These are phyloP conservation scores for Talaromyces amestolkiae DNA, from an alignment of 2,329 filamentous ascomycete genomes.

Conservation along the genomic window DNA sequence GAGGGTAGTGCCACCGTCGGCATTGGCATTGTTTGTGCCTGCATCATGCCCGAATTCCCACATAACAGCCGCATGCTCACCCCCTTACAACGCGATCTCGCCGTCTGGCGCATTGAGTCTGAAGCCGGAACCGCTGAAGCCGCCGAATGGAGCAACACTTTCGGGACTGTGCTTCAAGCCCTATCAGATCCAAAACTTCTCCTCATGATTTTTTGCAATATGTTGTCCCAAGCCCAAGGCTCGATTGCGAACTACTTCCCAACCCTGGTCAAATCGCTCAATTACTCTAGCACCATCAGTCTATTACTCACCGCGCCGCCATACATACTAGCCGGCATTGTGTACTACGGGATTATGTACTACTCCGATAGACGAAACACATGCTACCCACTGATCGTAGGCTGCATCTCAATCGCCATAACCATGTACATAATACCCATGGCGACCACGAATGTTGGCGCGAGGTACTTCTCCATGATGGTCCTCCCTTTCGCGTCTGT, in stretches of 20 bases:
- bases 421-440: slow-evolving; percentile 1
- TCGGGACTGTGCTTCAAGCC: slow-evolving; percentile 40
- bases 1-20: slow-evolving; percentile 37
- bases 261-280: slow-evolving; percentile 22
- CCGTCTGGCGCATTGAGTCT: slow-evolving; percentile 47
- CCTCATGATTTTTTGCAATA: slow-evolving; percentile 50
- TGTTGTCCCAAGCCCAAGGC: slow-evolving; percentile 50
- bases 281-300: slow-evolving; percentile 49
- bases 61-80: slow-evolving; percentile 42
- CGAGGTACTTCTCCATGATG: slow-evolving; percentile 57
- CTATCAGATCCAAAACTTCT: slow-evolving; percentile 48
- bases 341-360: slow-evolving; percentile 44
- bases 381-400: not conserved
- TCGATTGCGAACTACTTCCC: slow-evolving; percentile 45
- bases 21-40: slow-evolving; percentile 34
- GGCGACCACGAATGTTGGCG: slow-evolving; percentile 50
- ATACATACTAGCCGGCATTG: slow-evolving; percentile 42
- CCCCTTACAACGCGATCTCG: slow-evolving; percentile 43
- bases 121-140: slow-evolving; percentile 49
- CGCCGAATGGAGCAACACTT: slow-evolving; percentile 48
- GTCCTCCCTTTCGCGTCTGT: slow-evolving; percentile 56
- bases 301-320: slow-evolving; percentile 50
- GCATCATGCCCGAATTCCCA: slow-evolving; percentile 41
- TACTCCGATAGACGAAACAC: slow-evolving; percentile 16
- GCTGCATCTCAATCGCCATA: not conserved